Evolutionary conservation across 2,329 filamentous ascomycete species (phyloP), one percentile per base, ranked within the genome.

Genomic region (Thielaviopsis musarum): DNA sequence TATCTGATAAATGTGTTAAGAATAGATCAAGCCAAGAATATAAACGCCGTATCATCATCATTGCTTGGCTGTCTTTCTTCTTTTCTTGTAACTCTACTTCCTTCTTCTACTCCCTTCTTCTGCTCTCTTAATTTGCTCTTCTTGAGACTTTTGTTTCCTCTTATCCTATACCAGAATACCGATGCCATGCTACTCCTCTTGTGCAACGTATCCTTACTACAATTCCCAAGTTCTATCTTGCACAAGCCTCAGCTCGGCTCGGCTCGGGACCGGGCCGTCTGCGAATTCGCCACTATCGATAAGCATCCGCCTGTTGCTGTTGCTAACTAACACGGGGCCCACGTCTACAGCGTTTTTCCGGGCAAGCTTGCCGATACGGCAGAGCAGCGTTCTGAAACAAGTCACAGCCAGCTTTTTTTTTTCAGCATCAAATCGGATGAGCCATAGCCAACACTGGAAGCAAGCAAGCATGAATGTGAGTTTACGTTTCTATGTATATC

Each of bases 71-170:
- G 24, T 30, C 19, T 21, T 12, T 51, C 45, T 19, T 24, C 17
- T 57, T 5, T 15, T 57, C 28, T 51, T 56, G 5, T 10, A 3
- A 28, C 49, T 12, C 48, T n/a, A 19, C 22, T 22, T 17, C 49
- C 28, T 34, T 19, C 28, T 48, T 13, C 22, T 28, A n/a, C n/a
- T n/a, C n/a, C n/a, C n/a, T n/a, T 38, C 24, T 52, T 64, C 70
- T 28, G 15, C 49, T 38, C 26, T 60, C 13, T 26, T 61, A 28
- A 48, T 60, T 56, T 58, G 60, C 9, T 34, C 6, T 26, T 6
- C 24, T 3, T 6, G 24, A n/a, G 24, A 26, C 3, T 26, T 26
- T 26, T 34, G 10, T 34, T 34, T 34, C 30, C 4, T 9, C 10
- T 7, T 10, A 34, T 34, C 10, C 30, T 34, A 34, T 26, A 26